Percentiles rank a stretch among this genome's conserved stretches.
Evolutionary conservation across 2,329 filamentous ascomycete species (phyloP).

Genomic region (Chrysoporthe puriensis): DNA sequence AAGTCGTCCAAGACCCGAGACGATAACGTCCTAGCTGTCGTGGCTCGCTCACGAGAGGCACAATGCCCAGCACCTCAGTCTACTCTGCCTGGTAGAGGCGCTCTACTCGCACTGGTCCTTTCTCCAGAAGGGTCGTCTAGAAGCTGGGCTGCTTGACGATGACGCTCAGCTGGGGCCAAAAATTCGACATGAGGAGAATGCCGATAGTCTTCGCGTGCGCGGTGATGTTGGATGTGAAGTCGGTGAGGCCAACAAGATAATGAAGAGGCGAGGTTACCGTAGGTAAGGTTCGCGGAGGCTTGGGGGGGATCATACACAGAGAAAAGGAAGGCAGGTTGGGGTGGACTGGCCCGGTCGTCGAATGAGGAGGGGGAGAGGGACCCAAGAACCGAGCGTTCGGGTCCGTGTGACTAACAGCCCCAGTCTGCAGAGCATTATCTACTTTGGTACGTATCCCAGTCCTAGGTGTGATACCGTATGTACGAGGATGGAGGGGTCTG

Average conservation of each 20-base stretch:
- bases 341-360: not conserved
- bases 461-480: no score
- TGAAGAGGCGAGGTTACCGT: not conserved
- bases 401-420: constrained; percentile 8
- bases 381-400: constrained; percentile 15
- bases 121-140: not conserved
- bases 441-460: not conserved
- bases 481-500: not conserved
- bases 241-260: constrained; percentile 4
- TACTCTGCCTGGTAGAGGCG: not conserved
- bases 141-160: not conserved
- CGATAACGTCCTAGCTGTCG: not conserved
- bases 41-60: not conserved
- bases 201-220: not conserved
- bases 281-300: not conserved
- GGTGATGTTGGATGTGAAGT: not conserved
- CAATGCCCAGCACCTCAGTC: not conserved
- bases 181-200: not conserved
- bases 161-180: not conserved
- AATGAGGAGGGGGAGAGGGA: constrained; percentile 7
- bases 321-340: not conserved
- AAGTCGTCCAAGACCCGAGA: not conserved
- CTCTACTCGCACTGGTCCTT: not conserved
- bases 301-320: not conserved
- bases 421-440: constrained; percentile 3